phyloP scores from a whole-genome alignment of 176 grass and related monocot species.

The Rhynchospora breviuscula region DNA sequence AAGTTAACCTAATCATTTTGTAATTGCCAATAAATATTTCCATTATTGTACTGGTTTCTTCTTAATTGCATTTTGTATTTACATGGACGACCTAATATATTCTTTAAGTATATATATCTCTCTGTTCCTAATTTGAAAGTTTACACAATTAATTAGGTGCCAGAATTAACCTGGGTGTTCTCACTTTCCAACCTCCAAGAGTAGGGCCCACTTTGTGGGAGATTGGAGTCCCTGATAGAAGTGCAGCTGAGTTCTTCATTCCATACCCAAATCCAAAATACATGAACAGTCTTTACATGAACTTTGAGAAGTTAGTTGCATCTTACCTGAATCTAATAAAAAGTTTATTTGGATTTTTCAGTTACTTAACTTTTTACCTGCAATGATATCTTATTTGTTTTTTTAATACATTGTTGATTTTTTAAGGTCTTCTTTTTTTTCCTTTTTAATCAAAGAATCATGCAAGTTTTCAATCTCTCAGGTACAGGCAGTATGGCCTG shows the following conservation, averaged over 20 bases:
- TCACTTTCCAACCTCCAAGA: constrained; percentile 58
- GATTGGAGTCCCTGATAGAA: constrained; percentile 68
- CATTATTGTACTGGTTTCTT: background rate
- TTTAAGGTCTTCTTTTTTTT: background rate
- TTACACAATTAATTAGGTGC: constrained; percentile 1
- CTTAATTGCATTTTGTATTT: background rate
- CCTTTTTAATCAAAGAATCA: constrained; percentile 23
- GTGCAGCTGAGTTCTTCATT: constrained; percentile 56
- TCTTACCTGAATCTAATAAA: background rate
- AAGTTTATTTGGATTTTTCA: background rate
- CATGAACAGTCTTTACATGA: constrained; percentile 31
- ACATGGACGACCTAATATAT: background rate
- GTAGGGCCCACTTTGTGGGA: constrained; percentile 59
- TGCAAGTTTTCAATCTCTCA: background rate
- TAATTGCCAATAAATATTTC: background rate
- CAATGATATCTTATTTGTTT: background rate
- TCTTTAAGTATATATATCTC: background rate
- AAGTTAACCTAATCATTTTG: background rate
- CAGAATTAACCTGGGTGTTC: constrained; percentile 27
- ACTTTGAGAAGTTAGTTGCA: constrained; percentile 29
- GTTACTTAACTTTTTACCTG: background rate
- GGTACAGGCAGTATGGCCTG: constrained; percentile 51
- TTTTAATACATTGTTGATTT: background rate
- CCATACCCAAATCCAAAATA: constrained; percentile 45
- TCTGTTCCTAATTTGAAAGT: background rate